Evolutionary conservation across 257 asterid species (phyloP), one percentile per base, ranked within the genome.

Genomic region (Jacaranda mimosifolia): DNA sequence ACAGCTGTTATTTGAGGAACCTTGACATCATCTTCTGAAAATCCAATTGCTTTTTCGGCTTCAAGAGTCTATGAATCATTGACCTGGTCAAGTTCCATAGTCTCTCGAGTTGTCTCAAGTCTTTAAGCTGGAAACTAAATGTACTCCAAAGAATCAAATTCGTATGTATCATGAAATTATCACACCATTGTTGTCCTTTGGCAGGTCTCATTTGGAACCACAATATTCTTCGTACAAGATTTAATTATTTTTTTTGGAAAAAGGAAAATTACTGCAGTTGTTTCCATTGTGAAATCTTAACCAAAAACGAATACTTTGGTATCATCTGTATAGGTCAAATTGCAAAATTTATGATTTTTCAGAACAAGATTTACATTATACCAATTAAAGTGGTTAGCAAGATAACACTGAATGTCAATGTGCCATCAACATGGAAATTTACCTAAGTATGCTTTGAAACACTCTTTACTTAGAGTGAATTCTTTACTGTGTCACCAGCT

Each of bases 381-480:
- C 32, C 2, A 26, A 26, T 26, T 26, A 26, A 26, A 26, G 32
- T 26, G 32, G 32, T 26, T 26, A 26, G 32, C 32, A 26, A 26
- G 32, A 2, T 26, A 26, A 26, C 32, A 26, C 2, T 26, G 32
- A 26, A 26, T 26, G 32, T 26, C 32, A 26, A 14, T 68, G 51
- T 42, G 51, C 73, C 59, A 68, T 21, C 21, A 48, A 52, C 12
- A 68, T 48, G 38, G 43, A 68, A 48, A 32, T 57, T 48, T 26
- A 3, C 12, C 7, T 46, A 19, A 7, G 38, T 9, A 26, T 26
- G 32, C 42, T 57, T 68, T 57, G 3, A 46, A 59, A 73, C 14
- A 13, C 51, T 10, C 63, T 26, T 59, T 35, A 35, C 14, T 7
- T 21, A 57, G 56, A 12, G 63, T 51, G 35, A n/a, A 51, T 63